Percentiles rank a stretch among this genome's conserved stretches.
phyloP scores from a whole-genome alignment of 2,329 filamentous ascomycete genomes.

The Scytalidium sp. region DNA sequence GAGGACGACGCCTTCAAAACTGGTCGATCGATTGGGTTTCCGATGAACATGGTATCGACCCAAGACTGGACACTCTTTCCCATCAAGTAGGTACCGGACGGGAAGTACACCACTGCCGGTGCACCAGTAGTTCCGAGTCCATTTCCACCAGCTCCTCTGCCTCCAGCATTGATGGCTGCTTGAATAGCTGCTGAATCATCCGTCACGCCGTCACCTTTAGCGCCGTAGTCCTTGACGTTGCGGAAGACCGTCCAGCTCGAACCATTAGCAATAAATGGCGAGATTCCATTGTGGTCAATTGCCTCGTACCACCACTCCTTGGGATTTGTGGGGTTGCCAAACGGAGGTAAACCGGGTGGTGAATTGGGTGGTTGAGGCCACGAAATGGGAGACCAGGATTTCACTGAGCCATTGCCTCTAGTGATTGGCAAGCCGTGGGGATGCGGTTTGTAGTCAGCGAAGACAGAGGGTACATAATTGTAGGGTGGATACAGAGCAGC shows the following conservation, averaged over 20 bases:
- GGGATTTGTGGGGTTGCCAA: not conserved
- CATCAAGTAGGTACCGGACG: slow-evolving; percentile 23
- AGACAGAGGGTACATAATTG: not conserved
- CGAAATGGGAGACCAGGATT: not conserved
- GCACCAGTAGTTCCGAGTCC: slow-evolving; percentile 20
- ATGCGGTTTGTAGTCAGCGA: not conserved
- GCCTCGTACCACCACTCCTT: not conserved
- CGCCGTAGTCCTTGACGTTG: slow-evolving; percentile 71
- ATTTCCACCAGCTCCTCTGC: not conserved
- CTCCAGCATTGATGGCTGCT: slow-evolving; percentile 52
- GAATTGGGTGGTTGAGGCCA: not conserved
- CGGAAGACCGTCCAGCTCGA: slow-evolving; percentile 64
- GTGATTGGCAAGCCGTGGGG: not conserved
- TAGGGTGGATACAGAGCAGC: not conserved
- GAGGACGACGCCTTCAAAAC: slow-evolving; percentile 67
- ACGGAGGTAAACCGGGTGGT: not conserved
- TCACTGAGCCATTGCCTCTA: not conserved
- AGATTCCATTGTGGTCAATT: slow-evolving; percentile 3
- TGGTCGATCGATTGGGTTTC: slow-evolving; percentile 45
- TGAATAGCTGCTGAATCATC: slow-evolving; percentile 88
- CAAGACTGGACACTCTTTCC: slow-evolving; percentile 17
- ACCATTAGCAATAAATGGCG: not conserved
- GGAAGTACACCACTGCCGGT: slow-evolving; percentile 32
- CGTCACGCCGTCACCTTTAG: slow-evolving; percentile 61
- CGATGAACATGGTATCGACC: slow-evolving; percentile 24